Conservation (phyloP, 495 filamentous ascomycete genomes). For the Opeltia flavorubescens region DNA sequence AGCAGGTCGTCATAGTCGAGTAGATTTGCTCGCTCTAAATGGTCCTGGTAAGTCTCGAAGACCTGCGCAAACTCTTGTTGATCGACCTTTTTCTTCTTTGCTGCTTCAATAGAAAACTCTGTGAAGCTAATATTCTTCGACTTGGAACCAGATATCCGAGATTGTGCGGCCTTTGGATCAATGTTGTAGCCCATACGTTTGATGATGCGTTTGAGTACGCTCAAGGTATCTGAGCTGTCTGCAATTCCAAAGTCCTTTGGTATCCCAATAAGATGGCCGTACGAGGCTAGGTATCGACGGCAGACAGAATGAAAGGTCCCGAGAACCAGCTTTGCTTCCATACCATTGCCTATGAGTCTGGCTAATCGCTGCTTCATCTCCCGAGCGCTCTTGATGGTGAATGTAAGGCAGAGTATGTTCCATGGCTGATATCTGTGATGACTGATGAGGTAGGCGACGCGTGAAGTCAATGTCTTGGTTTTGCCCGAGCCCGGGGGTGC, state of each 20-base stretch:
- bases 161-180: slow-evolving; percentile 52
- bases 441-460: slow-evolving; percentile 88
- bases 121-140: slow-evolving; percentile 46
- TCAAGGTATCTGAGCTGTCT: slow-evolving; percentile 65
- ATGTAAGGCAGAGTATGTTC: slow-evolving; percentile 94
- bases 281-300: slow-evolving; percentile 68
- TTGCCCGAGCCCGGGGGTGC: slow-evolving; percentile 83
- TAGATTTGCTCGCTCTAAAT: slow-evolving; percentile 61
- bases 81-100: slow-evolving; percentile 38
- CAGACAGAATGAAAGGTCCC: slow-evolving; percentile 96
- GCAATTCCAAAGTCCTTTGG: slow-evolving; percentile 83
- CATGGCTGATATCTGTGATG: slow-evolving; percentile 64
- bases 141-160: slow-evolving; percentile 78
- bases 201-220: slow-evolving; percentile 68
- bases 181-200: slow-evolving; percentile 55
- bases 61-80: slow-evolving; percentile 62
- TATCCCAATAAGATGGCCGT: slow-evolving; percentile 77
- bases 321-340: slow-evolving; percentile 66
- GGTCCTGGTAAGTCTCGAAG: slow-evolving; percentile 65
- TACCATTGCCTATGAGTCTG: slow-evolving; percentile 58
- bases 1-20: slow-evolving; percentile 95
- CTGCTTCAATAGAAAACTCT: slow-evolving; percentile 23
- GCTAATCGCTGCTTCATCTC: slow-evolving; percentile 90
- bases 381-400: slow-evolving; percentile 89
- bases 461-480: slow-evolving; percentile 89